phyloP scores from a whole-genome alignment of 805 yeast species.

The Blastobotrys robertii region DNA sequence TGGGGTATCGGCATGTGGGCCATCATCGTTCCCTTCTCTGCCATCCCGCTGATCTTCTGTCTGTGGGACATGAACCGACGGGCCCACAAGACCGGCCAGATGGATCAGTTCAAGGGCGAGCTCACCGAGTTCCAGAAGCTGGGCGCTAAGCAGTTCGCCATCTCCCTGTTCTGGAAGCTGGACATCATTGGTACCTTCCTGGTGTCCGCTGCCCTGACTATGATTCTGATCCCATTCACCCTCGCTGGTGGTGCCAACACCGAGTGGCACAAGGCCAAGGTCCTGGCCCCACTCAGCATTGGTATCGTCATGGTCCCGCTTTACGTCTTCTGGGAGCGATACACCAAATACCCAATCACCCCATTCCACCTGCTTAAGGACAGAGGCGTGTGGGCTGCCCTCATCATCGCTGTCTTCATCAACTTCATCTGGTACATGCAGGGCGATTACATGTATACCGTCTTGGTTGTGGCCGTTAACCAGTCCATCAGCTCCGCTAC shows the following conservation, averaged over 20 bases:
- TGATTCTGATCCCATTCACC: slow-evolving; percentile 63
- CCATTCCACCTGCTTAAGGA: slow-evolving; percentile 53
- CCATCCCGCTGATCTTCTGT: slow-evolving; percentile 49
- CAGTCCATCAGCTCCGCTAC: slow-evolving; percentile 55
- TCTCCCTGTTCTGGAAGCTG: slow-evolving; percentile 44
- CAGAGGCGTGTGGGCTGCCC: slow-evolving; percentile 68
- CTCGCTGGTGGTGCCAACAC: slow-evolving; percentile 54
- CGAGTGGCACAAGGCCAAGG: slow-evolving; percentile 50
- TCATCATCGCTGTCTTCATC: slow-evolving; percentile 46
- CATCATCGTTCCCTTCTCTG: slow-evolving; percentile 55
- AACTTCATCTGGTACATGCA: slow-evolving; percentile 62
- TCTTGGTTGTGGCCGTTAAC: slow-evolving; percentile 52
- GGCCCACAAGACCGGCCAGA: slow-evolving; percentile 46
- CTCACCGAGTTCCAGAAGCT: slow-evolving; percentile 31
- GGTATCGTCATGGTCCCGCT: slow-evolving; percentile 54
- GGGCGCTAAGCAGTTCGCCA: slow-evolving; percentile 23
- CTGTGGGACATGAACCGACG: slow-evolving; percentile 45
- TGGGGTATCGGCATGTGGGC: slow-evolving; percentile 83
- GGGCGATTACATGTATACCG: slow-evolving; percentile 58
- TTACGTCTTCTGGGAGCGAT: slow-evolving; percentile 51
- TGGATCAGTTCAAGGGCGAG: slow-evolving; percentile 34
- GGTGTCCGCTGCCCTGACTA: slow-evolving; percentile 47
- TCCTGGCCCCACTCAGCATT: slow-evolving; percentile 60
- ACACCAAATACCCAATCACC: slow-evolving; percentile 52
- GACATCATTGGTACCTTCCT: slow-evolving; percentile 56